Evolutionary conservation across 2,329 filamentous ascomycete species (phyloP), one percentile per base, ranked within the genome.

Genomic region (Ceratocystis alfenasii): DNA sequence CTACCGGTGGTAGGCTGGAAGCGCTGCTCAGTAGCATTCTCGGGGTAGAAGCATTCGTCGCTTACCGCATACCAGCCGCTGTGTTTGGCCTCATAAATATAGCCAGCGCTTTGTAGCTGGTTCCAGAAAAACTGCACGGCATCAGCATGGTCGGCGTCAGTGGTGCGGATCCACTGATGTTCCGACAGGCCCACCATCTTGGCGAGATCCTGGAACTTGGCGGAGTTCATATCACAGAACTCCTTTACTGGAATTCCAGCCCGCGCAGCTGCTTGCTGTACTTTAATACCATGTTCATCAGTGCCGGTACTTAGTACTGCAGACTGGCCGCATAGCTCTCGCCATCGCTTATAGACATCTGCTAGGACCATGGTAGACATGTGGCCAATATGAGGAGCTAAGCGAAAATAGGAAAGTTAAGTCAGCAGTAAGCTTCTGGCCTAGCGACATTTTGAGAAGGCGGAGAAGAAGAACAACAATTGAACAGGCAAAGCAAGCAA

Each of bases 251-350:
- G 81, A 64, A 88, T 81, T 3, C 84, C 84, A 15, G 88, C 85
- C 70, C 85, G 83, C 5, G 81, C 78, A 1, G 94, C 90, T 0
- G 93, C 93, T 74, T 87, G 87, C 74, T 99, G 94, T 25, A 97
- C 88, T 81, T 99, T 99, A 83, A 96, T 88, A 55, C 94, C 94
- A 78, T 99, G 93, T 76, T 99, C 94, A 74, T 99, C 94, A 45
- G 92, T 97, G 67, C 94, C 94, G 0, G 94, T 99, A 71, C 88
- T 87, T 15, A 99, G 78, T 69, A 90, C 80, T 2, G 92, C 87
- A 61, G 81, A 77, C 36, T 84, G 75, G 46, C 89, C 89, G 68
- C 87, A 84, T 63, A 99, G 80, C 41, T 84, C 78, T 73, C 95
- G 85, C 90, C 91, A 99, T 76, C 94, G 83, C 76, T 97, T 99